phyloP scores from a whole-genome alignment of 768 basidiomycete genomes.

The Suillus occidentalis region DNA sequence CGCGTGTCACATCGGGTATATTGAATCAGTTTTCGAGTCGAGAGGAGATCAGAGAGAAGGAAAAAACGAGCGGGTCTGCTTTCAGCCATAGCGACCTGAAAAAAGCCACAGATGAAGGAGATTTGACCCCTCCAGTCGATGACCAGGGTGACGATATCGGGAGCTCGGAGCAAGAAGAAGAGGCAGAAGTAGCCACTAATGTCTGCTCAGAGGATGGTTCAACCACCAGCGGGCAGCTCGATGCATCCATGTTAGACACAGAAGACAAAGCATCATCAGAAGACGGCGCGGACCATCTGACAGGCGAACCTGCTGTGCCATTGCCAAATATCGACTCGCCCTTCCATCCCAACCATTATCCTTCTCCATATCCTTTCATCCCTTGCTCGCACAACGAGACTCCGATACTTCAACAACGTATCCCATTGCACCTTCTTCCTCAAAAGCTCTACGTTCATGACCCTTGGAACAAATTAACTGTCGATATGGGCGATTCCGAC shows the following conservation, averaged over 20 bases:
- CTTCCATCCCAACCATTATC: conserved; percentile 38
- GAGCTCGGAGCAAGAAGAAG: not conserved
- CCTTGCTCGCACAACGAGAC: conserved; percentile 31
- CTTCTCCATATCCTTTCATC: conserved; percentile 39
- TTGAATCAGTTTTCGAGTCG: not conserved
- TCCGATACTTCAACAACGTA: conserved; percentile 32
- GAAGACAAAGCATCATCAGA: not conserved
- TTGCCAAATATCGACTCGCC: conserved; percentile 10
- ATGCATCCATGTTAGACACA: not conserved
- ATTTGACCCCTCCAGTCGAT: not conserved
- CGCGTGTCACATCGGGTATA: not conserved
- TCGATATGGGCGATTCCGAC: conserved; percentile 2
- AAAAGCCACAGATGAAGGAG: not conserved
- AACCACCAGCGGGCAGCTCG: too few relatives aligned
- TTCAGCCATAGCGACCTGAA: not conserved
- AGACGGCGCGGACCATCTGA: not conserved
- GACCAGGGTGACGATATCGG: not conserved
- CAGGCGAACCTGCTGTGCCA: not conserved
- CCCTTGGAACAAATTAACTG: conserved; percentile 36
- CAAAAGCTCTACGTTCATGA: conserved; percentile 44
- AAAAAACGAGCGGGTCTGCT: not conserved
- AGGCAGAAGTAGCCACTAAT: not conserved
- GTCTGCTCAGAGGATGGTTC: too few relatives aligned
- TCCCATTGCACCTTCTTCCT: conserved; percentile 39
- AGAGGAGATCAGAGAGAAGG: not conserved